Conservation (phyloP, 495 filamentous ascomycete genomes). For the Hyaloscypha hepaticicola region DNA sequence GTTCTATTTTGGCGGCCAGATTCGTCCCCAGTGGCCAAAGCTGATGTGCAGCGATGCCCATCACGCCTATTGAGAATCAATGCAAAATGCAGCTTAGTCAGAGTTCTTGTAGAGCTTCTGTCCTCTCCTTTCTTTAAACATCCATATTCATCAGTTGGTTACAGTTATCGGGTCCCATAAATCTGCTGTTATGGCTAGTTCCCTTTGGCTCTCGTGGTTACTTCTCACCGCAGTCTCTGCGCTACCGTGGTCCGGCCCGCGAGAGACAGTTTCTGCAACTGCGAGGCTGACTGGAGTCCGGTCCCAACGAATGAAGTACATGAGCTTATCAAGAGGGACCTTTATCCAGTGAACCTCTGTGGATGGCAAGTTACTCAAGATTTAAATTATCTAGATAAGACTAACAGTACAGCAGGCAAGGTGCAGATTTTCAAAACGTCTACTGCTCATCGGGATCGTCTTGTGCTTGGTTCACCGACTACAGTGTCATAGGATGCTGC, state of each 20-base stretch:
- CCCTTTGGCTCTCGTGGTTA: neutral
- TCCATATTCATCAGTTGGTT: too few species aligned
- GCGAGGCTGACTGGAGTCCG: neutral
- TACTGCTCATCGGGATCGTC: constrained; percentile 1
- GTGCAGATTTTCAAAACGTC: neutral
- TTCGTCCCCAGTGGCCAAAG: too few species aligned
- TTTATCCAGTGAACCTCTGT: constrained; percentile 2
- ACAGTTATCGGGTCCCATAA: too few species aligned
- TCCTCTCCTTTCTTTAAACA: too few species aligned
- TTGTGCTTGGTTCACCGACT: constrained; percentile 4
- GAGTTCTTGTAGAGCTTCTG: too few species aligned
- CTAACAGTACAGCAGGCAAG: constrained; percentile 2
- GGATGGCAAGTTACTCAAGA: neutral
- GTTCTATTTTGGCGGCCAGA: too few species aligned
- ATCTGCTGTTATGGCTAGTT: too few species aligned
- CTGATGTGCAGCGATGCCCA: too few species aligned
- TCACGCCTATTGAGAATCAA: too few species aligned
- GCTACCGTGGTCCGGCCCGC: neutral
- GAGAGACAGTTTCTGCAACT: constrained; percentile 3
- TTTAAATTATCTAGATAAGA: neutral
- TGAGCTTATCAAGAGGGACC: neutral
- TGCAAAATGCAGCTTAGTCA: too few species aligned
- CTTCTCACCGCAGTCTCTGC: neutral
- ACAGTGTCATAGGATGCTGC: constrained; percentile 7
- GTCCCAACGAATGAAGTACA: neutral